Base-by-base conservation (phyloP, 306 rosid genomes). In the Geum urbanum region DNA sequence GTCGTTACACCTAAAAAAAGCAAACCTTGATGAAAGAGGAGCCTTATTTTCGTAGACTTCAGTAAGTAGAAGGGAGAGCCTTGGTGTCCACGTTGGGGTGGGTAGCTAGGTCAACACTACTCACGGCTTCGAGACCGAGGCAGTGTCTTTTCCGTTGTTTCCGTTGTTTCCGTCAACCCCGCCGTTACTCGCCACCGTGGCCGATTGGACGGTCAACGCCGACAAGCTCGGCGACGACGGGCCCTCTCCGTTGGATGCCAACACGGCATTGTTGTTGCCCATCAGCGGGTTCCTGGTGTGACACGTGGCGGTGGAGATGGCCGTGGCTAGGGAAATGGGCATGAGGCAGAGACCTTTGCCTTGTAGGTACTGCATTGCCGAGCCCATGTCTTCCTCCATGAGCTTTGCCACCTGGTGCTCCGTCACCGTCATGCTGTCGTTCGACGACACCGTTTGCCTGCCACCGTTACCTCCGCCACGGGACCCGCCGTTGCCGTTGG, bases 281-380 rank as follows among this genome's bases (percentile, higher is more conserved):
- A 83, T 71, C 74, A 86, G 13, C 3, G 91, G 87, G 83, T 73
- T 89, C 79, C 92, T 80, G 43, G 86, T 15, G 84, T 79, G 94
- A 86, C 92, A 88, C 62, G 98, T 85, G 87, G 96, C 87, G 2
- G 95, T 80, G 6, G 99, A 95, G 37, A 95, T 89, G 0, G 97
- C 99, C 0, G 95, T 91, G 15, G 99, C 99, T 0, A 95, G 84
- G 2, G 99, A 95, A 64, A 95, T 95, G 3, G 99, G 97, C 99
- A 95, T 95, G 60, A 95, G 95, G 84, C 99, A 95, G 12, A 95
- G 95, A 18, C 99, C 99, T 18, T 95, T 95, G 0, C 99, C 97
- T 46, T 91, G 97, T 0, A 95, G 88, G 74, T 95, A 95, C 72
- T 91, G 99, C 99, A 95, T 95, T 76, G 99, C 97, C 14, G 99